Evolutionary conservation across 257 asterid genomes (phyloP), one percentile per base, ranked within the genome.

Genomic region (Solanum ossicruentum): DNA sequence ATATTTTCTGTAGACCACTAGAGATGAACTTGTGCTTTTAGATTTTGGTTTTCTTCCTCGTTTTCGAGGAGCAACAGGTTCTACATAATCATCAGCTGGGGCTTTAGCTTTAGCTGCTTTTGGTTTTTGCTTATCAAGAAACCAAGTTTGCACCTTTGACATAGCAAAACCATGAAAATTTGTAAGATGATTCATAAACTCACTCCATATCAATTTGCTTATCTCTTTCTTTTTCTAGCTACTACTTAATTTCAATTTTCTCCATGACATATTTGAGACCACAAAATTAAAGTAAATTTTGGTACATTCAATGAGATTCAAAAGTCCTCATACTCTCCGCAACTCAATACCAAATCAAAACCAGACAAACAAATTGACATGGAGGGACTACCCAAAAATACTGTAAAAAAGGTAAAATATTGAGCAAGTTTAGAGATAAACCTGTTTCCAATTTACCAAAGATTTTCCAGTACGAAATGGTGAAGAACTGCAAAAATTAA

Each of bases 131-230:
- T 89, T 91, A 80, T 91, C 93, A 52, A 75, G 81, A 84, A 93
- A 94, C 98, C 98, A 96, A 83, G 85, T 70, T 84, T 88, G 89
- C 86, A 95, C 98, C 99, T 96, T 85, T 51, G 83, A 77, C 51
- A 57, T 80, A 58, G 67, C 41, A 49, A 77, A 51, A 78, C 12
- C 54, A 23, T 39, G 63, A 75, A 23, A 26, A 80, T 12, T 32
- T 13, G 69, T 39, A 79, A 83, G 8, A 83, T 1, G 55, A 70
- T 12, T 82, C 54, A 81, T 63, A 75, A 61, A 55, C 80, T 41
- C 23, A 11, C 63, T 56, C 63, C 63, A 56, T 56, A 17, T 56
- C 63, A 56, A 17, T 56, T 56, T 16, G 11, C 7, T 20, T 43
- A 7, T 43, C 47, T 43, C 9, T 6, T 8, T 43, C 10, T 8